Base-by-base conservation (phyloP, 768 basidiomycete genomes). In the Amanita polypyramis region DNA sequence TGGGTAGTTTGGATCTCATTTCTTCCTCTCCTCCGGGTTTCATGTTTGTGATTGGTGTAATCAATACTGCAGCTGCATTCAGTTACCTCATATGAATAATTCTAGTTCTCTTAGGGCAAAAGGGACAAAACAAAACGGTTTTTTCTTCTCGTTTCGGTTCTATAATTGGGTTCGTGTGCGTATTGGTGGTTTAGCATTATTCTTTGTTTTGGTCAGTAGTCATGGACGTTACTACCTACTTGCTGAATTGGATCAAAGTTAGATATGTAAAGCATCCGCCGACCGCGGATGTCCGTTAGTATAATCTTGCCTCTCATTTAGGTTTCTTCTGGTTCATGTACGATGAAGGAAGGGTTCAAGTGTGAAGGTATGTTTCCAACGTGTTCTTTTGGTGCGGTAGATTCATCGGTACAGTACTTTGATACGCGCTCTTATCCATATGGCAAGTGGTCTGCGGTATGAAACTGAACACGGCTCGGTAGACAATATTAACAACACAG, bases 191-290 rank as follows among this genome's bases (percentile, higher is more conserved):
- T 34, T 35, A 19, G 42, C 27, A 15, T 27, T 27, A 27, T n/a
- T 43, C 27, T 27, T 23, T 36, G 27, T 32, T 45, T 45, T 45
- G 43, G 43, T 45, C 43, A 27, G 43, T 33, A 44, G 43, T 44
- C 40, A 42, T 25, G 32, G 32, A 33, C 33, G 30, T 32, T 33
- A 44, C 43, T 32, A 40, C 39, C 8, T 40, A 32, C 42, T 44
- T 34, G 20, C 43, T 44, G 30, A 44, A 44, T 44, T 33, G 12
- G 32, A 44, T 44, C 43, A 44, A 34, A 44, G 43, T 44, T 44
- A 44, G 43, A 44, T 30, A 33, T 25, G 4, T 42, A 25, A 27
- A 25, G 20, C 38, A 15, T n/a, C 40, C 27, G 8, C 27, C 27
- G 15, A n/a, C 40, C 25, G 40, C 40, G 23, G 27, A 42, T 42